Evolutionary conservation across 352 stramenopile species (phyloP).

Genomic region (Globisporangium acanthophoron): DNA sequence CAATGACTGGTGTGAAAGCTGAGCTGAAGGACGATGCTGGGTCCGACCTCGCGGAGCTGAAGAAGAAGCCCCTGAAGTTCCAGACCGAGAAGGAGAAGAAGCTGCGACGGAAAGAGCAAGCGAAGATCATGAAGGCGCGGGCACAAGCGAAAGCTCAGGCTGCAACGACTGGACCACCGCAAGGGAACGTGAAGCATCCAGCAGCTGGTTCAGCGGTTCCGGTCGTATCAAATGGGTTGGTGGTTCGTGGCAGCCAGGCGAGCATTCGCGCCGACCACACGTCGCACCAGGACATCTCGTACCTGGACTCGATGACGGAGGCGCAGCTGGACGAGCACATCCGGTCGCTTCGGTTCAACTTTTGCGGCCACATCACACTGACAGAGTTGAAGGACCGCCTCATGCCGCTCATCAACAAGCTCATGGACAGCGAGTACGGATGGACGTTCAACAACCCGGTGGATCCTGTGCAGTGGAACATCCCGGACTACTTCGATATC

Average conservation of each 20-base stretch:
- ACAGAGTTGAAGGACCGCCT: constrained; percentile 79
- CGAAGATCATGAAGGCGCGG: constrained; percentile 69
- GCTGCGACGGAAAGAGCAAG: constrained; percentile 72
- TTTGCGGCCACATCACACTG: constrained; percentile 80
- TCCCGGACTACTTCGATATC: constrained; percentile 90
- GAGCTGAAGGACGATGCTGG: constrained; percentile 3
- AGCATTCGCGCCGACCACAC: constrained; percentile 52
- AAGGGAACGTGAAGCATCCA: not conserved
- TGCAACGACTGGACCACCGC: constrained; percentile 13
- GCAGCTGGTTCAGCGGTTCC: constrained; percentile 2
- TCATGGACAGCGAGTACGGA: constrained; percentile 87
- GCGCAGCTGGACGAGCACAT: constrained; percentile 87
- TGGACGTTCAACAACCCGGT: constrained; percentile 94
- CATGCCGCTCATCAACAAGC: constrained; percentile 76
- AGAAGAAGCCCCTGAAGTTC: constrained; percentile 75
- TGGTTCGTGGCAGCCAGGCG: constrained; percentile 63
- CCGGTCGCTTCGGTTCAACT: constrained; percentile 85
- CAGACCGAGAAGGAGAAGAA: constrained; percentile 89
- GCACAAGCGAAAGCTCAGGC: constrained; percentile 66
- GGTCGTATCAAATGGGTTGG: constrained; percentile 46
- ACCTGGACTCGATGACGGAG: constrained; percentile 83
- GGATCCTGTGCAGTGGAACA: constrained; percentile 91
- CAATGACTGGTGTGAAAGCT: constrained; percentile 5
- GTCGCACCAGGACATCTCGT: constrained; percentile 85
- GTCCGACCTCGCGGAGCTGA: constrained; percentile 22